Percentiles rank a stretch among this genome's conserved stretches.
Conservation (phyloP, 2,329 filamentous ascomycete species). For the Aspergillus floridensis region DNA sequence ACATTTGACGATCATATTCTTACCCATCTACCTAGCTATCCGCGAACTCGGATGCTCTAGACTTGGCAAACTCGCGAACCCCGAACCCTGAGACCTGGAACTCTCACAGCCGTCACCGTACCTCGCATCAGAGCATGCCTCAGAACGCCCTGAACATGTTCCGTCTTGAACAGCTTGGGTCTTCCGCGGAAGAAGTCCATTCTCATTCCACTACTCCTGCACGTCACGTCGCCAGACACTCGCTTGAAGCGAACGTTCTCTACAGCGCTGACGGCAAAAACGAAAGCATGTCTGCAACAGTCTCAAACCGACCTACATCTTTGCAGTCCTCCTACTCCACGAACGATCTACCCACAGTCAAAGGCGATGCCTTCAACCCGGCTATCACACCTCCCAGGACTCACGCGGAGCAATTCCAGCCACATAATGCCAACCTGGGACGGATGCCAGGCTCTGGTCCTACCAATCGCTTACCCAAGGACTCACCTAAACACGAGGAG, state of each 20-base stretch:
- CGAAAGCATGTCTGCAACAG: slow-evolving; percentile 25
- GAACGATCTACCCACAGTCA: slow-evolving; percentile 83
- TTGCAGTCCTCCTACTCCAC: slow-evolving; percentile 85
- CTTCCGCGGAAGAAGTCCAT: slow-evolving; percentile 30
- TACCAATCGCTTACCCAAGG: slow-evolving; percentile 57
- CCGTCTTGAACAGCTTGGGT: slow-evolving; percentile 37
- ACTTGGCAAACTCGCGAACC: slow-evolving; percentile 70
- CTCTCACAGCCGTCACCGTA: slow-evolving; percentile 66
- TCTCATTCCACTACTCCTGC: slow-evolving; percentile 24
- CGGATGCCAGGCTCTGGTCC: slow-evolving; percentile 66
- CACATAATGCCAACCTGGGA: slow-evolving; percentile 79
- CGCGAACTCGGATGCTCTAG: slow-evolving; percentile 75
- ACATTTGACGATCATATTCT: slow-evolving; percentile 30
- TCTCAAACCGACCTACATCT: slow-evolving; percentile 41
- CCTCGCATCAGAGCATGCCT: slow-evolving; percentile 59
- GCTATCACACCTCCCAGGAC: slow-evolving; percentile 53
- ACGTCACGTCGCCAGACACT: slow-evolving; percentile 45
- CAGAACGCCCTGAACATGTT: slow-evolving; percentile 51
- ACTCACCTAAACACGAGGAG: slow-evolving; percentile 47
- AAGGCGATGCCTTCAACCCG: slow-evolving; percentile 58
- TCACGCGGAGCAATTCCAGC: slow-evolving; percentile 59
- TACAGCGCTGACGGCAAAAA: slow-evolving; percentile 31
- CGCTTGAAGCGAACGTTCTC: slow-evolving; percentile 43
- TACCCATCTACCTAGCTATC: slow-evolving; percentile 61
- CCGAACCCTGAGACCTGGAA: slow-evolving; percentile 66